These are phyloP conservation scores for Fragilaria crotonensis DNA, from an alignment of 108 stramenopile species.

Conservation along the genomic window DNA sequence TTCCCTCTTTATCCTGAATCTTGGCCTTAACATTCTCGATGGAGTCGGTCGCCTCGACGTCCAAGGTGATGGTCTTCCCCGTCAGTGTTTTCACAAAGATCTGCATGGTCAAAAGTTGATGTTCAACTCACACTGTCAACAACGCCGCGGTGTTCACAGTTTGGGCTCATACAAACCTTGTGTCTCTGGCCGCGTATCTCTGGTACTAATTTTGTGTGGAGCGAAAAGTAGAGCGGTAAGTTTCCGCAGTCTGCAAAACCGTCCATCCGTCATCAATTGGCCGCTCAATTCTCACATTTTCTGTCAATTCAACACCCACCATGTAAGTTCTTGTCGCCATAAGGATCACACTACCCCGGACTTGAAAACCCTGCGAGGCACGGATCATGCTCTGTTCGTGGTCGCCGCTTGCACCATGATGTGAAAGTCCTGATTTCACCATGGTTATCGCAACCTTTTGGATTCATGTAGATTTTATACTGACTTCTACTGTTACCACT, in stretches of 20 bases:
- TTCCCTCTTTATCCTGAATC: conserved; percentile 99
- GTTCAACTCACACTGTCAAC: background rate
- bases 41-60: conserved; percentile 96
- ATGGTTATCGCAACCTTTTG: background rate
- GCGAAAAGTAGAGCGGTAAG: conserved; percentile 1
- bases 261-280: background rate
- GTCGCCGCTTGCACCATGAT: background rate
- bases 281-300: background rate
- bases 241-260: background rate
- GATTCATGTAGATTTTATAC: background rate
- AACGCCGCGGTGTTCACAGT: background rate
- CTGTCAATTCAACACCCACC: background rate
- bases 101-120: conserved; percentile 66
- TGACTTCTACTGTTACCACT: no score
- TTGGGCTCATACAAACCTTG: background rate
- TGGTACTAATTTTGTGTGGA: background rate
- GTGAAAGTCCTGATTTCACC: background rate
- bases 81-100: conserved; percentile 98
- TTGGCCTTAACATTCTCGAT: conserved; percentile 99
- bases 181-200: background rate
- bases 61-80: conserved; percentile 99
- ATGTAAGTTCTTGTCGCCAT: background rate
- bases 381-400: background rate
- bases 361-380: background rate
- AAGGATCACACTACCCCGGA: background rate